Evolutionary conservation across 164 flowering plant genomes (phyloP), one percentile per base, ranked within the genome.

Genomic region (Sextonia rubra): DNA sequence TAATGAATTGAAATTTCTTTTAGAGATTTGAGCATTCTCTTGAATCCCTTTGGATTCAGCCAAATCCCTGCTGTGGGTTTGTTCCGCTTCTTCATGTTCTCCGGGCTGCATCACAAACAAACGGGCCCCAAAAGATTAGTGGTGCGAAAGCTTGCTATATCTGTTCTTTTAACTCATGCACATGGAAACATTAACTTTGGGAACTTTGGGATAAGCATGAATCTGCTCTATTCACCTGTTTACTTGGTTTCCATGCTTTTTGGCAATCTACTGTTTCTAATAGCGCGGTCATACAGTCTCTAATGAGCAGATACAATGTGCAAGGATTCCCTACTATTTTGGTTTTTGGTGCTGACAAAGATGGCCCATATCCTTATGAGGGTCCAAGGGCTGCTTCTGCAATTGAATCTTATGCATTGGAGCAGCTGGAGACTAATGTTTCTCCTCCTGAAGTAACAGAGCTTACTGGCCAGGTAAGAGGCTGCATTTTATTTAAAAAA

Each of bases 281-380:
- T 32, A 48, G 55, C 23, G 73, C 24, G 15, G 47, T 77, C 78
- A n/a, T 52, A 22, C 97, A 92, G 99, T 90, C 97, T 75, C 72
- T 94, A 65, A 90, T 90, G 97, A 86, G 93, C 94, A 92, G 94
- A 81, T 94, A 86, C 81, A 91, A 88, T 30, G 95, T 94, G 71
- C 88, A 91, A 91, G 97, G 97, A 47, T 94, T 94, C 80, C 99
- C 99, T 32, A 90, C 99, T 60, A 94, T 94, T 69, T 79, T 94
- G 84, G 89, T 94, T 60, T 93, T 93, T 79, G 97, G 97, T 79
- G 91, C 86, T 68, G 98, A 93, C 74, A 93, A 90, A 81, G 91
- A 86, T 12, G 83, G 81, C 47, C 98, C 97, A 30, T 67, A 78
- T 66, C 86, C 92, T n/a, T 93, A 90, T 72, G 99, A 92, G 77